Base-by-base conservation (phyloP, 2,329 filamentous ascomycete species). In the Cercospora beticola region DNA sequence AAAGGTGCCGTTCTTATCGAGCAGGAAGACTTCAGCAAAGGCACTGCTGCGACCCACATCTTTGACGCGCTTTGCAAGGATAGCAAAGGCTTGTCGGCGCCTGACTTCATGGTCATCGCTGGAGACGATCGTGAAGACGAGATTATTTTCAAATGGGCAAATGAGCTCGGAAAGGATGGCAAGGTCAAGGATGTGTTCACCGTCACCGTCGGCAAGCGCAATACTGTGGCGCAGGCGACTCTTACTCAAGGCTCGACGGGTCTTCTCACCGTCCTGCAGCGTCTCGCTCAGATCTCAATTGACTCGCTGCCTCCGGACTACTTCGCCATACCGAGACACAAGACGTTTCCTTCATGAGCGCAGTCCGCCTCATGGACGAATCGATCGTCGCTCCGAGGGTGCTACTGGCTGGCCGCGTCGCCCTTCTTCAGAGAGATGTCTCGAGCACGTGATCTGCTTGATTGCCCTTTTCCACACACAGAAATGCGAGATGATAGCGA, bases 61-160 rank as follows among this genome's bases (percentile, higher is more conserved):
- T 91, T 92, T 78, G 86, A 88, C 65, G 76, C 76, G 40, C 76
- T 82, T 21, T 72, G 74, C 54, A 54, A 72, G 58, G 49, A 65
- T 0, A 70, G 66, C 40, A 70, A 71, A 9, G 69, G 71, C 7
- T 31, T 71, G 2, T 65, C 68, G 31, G 65, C 85, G 0, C 87
- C 93, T 0, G 93, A 97, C 77, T 98, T 97, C 79, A 81, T 98
- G 66, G 88, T 97, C 82, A 92, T 97, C 6, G 88, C 94, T 36
- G 94, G 94, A 43, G 94, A 97, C 76, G 93, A 94, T 52, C 89
- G 94, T 33, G 94, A 97, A 74, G 95, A 98, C 73, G 94, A 98
- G 78, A 91, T 92, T 74, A 91, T 97, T 21, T 98, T 97, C 82
- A 90, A 90, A 70, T 98, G 95, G 94, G 95, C 94, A 18, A 97